A percentile compares a stretch with the other conserved stretches of the same genome.
phyloP scores from a whole-genome alignment of 768 basidiomycete species.

The Mycena alexandri region DNA sequence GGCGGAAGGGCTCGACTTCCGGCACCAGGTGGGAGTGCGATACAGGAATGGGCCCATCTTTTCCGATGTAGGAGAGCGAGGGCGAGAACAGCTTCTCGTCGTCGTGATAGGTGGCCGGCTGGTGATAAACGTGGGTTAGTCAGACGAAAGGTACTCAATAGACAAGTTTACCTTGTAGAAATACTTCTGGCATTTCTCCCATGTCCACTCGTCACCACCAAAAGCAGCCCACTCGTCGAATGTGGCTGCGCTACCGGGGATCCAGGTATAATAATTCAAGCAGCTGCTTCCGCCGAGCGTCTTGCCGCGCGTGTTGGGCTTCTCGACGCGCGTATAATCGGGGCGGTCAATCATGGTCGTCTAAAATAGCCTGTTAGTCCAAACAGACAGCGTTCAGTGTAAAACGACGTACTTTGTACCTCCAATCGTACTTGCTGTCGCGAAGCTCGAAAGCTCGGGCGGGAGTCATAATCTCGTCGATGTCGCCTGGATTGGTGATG shows the following conservation, averaged over 20 bases:
- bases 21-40: conserved; percentile 29
- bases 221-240: conserved; percentile 32
- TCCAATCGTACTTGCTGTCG: conserved; percentile 34
- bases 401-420: conserved; percentile 14
- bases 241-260: conserved; percentile 33
- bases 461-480: conserved; percentile 32
- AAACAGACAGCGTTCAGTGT: too few species aligned
- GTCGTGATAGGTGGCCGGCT: conserved; percentile 36
- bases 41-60: conserved; percentile 30
- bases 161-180: conserved; percentile 26
- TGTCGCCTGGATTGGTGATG: conserved; percentile 33
- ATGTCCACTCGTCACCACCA: conserved; percentile 29
- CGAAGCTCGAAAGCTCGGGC: conserved; percentile 36
- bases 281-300: conserved; percentile 33
- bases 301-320: conserved; percentile 36
- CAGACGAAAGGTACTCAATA: neutral
- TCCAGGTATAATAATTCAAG: conserved; percentile 36
- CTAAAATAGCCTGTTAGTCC: neutral
- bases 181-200: conserved; percentile 31
- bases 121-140: conserved; percentile 2
- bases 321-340: conserved; percentile 34
- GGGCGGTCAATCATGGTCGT: conserved; percentile 35
- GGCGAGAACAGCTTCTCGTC: conserved; percentile 31
- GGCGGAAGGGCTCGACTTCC: conserved; percentile 29
- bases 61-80: conserved; percentile 32